Percentiles rank a stretch among this genome's conserved stretches.
Evolutionary conservation across 1,139 yeast genomes (phyloP).

Genomic region (Geotrichum reessii): DNA sequence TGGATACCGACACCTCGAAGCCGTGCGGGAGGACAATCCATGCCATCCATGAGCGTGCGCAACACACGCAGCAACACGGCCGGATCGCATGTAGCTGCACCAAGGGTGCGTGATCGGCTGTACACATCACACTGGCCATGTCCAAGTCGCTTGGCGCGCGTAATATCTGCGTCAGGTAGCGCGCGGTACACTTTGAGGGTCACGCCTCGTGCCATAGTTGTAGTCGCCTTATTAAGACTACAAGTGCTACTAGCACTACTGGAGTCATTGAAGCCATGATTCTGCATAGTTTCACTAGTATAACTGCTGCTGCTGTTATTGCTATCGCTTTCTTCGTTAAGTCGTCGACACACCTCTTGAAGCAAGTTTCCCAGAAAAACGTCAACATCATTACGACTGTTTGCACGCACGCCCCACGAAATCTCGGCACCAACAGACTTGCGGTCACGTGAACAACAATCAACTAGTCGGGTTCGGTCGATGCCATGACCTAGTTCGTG

Average conservation of each 20-base stretch:
- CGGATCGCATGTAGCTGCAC: constrained; percentile 51
- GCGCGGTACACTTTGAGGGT: constrained; percentile 55
- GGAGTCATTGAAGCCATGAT: constrained; percentile 32
- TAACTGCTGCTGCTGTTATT: too few relatives aligned
- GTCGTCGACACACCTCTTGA: constrained; percentile 52
- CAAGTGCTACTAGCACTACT: constrained; percentile 22
- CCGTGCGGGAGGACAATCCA: constrained; percentile 60
- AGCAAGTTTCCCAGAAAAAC: constrained; percentile 54
- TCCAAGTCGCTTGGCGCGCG: constrained; percentile 63
- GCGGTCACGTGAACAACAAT: constrained; percentile 43
- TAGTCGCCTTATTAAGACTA: neutral
- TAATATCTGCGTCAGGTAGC: constrained; percentile 8
- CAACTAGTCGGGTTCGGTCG: constrained; percentile 47
- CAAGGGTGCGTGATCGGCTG: constrained; percentile 47
- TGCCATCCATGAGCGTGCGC: constrained; percentile 49
- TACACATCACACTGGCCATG: constrained; percentile 71
- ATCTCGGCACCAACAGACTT: constrained; percentile 85
- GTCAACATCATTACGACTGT: constrained; percentile 54
- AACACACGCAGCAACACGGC: constrained; percentile 59
- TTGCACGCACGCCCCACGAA: constrained; percentile 83
- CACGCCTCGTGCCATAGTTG: constrained; percentile 49
- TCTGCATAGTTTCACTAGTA: neutral
- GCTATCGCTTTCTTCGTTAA: constrained; percentile 28
- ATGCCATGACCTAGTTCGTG: constrained; percentile 58
- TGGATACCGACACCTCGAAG: constrained; percentile 75